Evolutionary conservation across 2,329 filamentous ascomycete species (phyloP), one percentile per base, ranked within the genome.

Genomic region (Trichoderma simmonsii): DNA sequence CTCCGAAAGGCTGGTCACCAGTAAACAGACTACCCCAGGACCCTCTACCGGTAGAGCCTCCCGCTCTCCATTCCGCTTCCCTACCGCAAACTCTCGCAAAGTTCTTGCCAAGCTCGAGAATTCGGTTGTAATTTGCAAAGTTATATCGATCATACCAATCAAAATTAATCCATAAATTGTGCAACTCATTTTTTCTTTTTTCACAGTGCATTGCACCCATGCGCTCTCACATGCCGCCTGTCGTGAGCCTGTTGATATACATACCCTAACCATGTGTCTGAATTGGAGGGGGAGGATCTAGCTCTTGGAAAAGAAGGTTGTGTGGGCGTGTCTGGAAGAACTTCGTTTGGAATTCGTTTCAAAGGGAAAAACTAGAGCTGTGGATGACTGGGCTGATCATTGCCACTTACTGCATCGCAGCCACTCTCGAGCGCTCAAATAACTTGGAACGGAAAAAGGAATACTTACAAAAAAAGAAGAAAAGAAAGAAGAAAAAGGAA

Each of bases 1-100:
- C 90, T 96, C 84, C 90, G 91, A 85, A 95, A 95, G 89, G 86
- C 88, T 80, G 88, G 87, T 79, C 86, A 88, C 80, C 85, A 89
- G 84, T 90, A 90, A 85, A 86, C 79, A 78, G 75, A 75, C 74
- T 73, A 73, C 56, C 28, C 74, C 77, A 81, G 79, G 78, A 79
- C 78, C 76, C 75, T 76, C 75, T 79, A 75, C 75, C 77, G 77
- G 66, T 62, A 51, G 66, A 77, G 78, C 77, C 73, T 74, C 79
- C 75, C 76, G 75, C 78, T 79, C 76, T 79, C 79, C 75, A 70
- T 54, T 57, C 77, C 79, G 78, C 76, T 80, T 76, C 78, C 82
- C 79, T 75, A 79, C 81, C 80, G 81, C 81, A 82, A 82, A 81
- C 79, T 80, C 77, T 77, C 78, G 75, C 79, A 80, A 81, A 80